Base-by-base conservation (phyloP, 116 monocot genomes). In the Papilionanthe hybrid region DNA sequence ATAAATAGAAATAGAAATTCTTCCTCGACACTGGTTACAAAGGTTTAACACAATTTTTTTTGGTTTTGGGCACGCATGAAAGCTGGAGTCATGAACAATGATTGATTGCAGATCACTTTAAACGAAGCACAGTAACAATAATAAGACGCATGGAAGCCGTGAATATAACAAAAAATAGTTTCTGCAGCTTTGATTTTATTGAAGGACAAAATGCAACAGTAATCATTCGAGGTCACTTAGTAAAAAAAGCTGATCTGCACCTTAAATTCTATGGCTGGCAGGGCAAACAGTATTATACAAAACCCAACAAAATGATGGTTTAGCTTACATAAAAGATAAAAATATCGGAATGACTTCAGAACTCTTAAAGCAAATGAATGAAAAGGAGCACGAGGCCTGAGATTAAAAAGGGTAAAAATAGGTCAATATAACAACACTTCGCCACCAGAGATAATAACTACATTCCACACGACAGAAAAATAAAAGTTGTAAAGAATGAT, bases 401-500 rank as follows among this genome's bases (percentile, higher is more conserved):
- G 63, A 20, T 25, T 8, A 23, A 63, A 63, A 15, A 20, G 25
- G 63, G 6, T 0, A 22, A 9, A 8, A 63, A 23, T 17, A 53
- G 53, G 53, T 53, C 53, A 63, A 63, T 63, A 63, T 63, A 63
- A 22, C 7, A 63, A 63, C 23, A 63, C 53, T 53, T 53, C 53
- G 13, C 15, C 53, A 17, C 53, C 53, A 63, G 9, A 63, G 63
- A 63, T 29, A 68, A 30, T 4, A 71, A 71, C 69, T 71, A 32
- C 69, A 30, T 71, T 71, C 23, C 69, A 71, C 32, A 71, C 69
- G 37, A 28, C 4, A 28, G 69, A 71, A 37, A 58, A 63, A 22
- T 18, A 23, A 32, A 71, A 22, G 32, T 13, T 71, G 69, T 71
- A 71, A 71, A 71, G 69, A 71, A 71, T 71, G 32, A 71, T 71